Evolutionary conservation across 2,329 filamentous ascomycete species (phyloP), one percentile per base, ranked within the genome.

Genomic region (Sporothrix sp.): DNA sequence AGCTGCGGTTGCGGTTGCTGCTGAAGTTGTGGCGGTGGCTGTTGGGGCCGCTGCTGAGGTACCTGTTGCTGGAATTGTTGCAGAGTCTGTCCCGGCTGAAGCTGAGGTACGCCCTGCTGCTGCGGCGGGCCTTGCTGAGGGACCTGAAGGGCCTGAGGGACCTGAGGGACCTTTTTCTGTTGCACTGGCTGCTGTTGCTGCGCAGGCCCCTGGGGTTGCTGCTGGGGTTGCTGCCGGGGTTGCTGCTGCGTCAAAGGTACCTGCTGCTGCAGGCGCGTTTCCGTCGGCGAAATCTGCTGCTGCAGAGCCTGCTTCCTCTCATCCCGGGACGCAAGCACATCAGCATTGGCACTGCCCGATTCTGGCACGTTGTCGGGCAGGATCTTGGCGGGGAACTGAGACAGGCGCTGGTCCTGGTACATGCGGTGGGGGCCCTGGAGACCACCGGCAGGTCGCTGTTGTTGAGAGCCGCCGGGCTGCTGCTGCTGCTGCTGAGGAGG

Each of bases 361-460:
- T 35, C 48, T n/a, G 13, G 48, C 13, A 39, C 23, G n/a, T 21
- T 33, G 9, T 36, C 28, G 14, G 48, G 46, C 33, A 21, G 10
- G 13, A 23, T 23, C 14, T 48, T 51, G 11, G 33, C 40, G 8
- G 43, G 46, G 8, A 37, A 40, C 10, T 45, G 27, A 6, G 27
- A 25, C 23, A 52, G 52, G 13, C 43, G 48, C 48, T 53, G 56
- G 27, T 49, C 49, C 25, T 56, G 56, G 18, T 51, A 48, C 46
- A 54, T 16, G 39, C 25, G 38, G 23, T 49, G 33, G 7, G 42
- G 45, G 3, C 52, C 54, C 16, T 45, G 52, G 1, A 42, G 47
- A 33, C 10, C 25, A 20, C 16, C 14, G 9, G 8, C 30, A 5
- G 28, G 14, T 8, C 4, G 8, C 39, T 20, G 3, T 21, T 27